Base-by-base conservation (phyloP, 2,329 filamentous ascomycete species). In the Aureobasidium sp. region DNA sequence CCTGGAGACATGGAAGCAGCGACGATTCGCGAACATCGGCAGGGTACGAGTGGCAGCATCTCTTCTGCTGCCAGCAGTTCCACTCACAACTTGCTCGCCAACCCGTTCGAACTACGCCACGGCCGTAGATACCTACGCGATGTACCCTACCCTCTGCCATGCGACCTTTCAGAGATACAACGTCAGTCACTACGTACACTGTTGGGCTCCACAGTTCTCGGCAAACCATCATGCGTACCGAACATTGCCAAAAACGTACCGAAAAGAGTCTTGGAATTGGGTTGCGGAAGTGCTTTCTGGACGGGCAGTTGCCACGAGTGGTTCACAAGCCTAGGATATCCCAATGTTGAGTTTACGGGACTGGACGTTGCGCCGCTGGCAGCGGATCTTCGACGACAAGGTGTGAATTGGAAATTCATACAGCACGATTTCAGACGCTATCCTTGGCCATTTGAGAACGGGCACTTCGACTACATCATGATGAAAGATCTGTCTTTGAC, bases 211-310 rank as follows among this genome's bases (percentile, higher is more conserved):
- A 86, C 90, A 69, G 83, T 96, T 37, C 91, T 94, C 68, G 90
- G 91, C 48, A 85, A 85, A 11, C 89, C 91, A 0, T 82, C 94
- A 61, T 92, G 89, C 74, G 88, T 87, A 9, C 86, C 88, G 1
- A 79, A 79, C 34, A 81, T 90, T 59, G 77, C 81, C 47, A 81
- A 84, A 65, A 84, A 84, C 50, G 86, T 89, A 25, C 92, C 92
- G 0, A 82, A 81, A 68, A 86, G 85, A 66, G 87, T 97, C 32
- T 80, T 97, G 29, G 93, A 97, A 70, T 76, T 97, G 37, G 91
- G 87, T 34, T 97, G 93, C 73, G 92, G 92, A 21, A 88, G 88
- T 25, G 93, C 85, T 29, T 89, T 95, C 71, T 97, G 92, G 92
- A 92, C 89, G 67, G 87, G 89, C 36, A 86, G 91, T 78, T 95